Conservation (phyloP, 495 filamentous ascomycete species). For the Tirmania nivea region DNA sequence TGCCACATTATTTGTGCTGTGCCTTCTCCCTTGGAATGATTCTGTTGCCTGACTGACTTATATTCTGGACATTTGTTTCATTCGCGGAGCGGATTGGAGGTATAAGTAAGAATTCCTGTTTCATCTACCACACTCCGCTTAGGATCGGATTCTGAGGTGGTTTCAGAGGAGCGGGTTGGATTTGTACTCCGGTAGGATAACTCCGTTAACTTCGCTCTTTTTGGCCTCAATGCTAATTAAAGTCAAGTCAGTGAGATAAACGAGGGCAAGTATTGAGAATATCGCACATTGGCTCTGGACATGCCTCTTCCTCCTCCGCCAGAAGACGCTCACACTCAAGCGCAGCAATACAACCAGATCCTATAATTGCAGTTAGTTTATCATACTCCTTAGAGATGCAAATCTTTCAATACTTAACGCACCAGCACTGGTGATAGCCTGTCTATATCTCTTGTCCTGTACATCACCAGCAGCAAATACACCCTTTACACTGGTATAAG, state of each 20-base stretch:
- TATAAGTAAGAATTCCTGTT: too few species aligned
- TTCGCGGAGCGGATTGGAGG: too few species aligned
- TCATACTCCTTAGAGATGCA: neutral
- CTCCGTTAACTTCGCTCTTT: conserved; percentile 27
- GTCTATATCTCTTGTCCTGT: conserved; percentile 93
- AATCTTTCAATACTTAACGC: conserved; percentile 22
- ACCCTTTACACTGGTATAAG: conserved; percentile 68
- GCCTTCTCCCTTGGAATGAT: too few species aligned
- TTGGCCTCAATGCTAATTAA: conserved; percentile 23
- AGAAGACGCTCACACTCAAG: conserved; percentile 87
- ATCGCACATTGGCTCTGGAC: conserved; percentile 13
- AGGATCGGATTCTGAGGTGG: too few species aligned
- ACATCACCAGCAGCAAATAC: conserved; percentile 96
- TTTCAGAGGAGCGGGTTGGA: conserved; percentile 18
- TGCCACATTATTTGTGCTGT: too few species aligned
- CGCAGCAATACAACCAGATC: conserved; percentile 82
- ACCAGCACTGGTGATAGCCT: conserved; percentile 96
- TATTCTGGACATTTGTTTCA: too few species aligned
- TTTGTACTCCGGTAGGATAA: conserved; percentile 14
- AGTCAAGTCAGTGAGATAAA: neutral
- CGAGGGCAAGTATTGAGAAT: neutral
- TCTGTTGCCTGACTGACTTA: too few species aligned
- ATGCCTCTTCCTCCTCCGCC: conserved; percentile 40
- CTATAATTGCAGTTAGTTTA: conserved; percentile 29
- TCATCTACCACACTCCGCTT: too few species aligned